Evolutionary conservation across 805 yeast genomes (phyloP).

Genomic region (Ogataea henricii): DNA sequence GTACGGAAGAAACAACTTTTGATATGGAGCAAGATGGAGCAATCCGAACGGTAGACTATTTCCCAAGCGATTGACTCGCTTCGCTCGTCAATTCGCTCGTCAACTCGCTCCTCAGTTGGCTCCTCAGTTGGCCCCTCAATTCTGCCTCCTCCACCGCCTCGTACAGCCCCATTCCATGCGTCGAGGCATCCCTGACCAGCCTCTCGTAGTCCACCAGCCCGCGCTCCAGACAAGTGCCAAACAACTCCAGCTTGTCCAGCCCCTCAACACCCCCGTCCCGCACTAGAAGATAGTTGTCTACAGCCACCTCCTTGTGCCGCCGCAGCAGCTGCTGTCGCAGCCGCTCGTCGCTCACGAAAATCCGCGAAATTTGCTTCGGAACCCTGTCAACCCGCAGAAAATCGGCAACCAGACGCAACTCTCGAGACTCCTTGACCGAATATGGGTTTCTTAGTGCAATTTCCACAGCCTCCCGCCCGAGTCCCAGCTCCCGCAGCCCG

Average conservation of each 20-base stretch:
- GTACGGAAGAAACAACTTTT: too few relatives aligned
- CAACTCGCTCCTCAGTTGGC: conserved; percentile 9
- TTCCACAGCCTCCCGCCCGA: conserved; percentile 14
- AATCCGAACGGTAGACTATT: too few relatives aligned
- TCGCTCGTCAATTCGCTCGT: background rate
- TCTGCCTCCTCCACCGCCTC: conserved; percentile 21
- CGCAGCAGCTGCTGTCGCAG: conserved; percentile 40
- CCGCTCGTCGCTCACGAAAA: conserved; percentile 39
- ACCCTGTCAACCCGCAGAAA: conserved; percentile 43
- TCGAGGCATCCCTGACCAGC: conserved; percentile 8
- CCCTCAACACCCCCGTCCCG: conserved; percentile 49
- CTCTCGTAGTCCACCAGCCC: conserved; percentile 45
- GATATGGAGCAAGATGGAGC: too few relatives aligned
- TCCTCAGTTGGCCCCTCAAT: conserved; percentile 18
- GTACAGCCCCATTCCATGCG: conserved; percentile 12
- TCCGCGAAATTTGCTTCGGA: conserved; percentile 39
- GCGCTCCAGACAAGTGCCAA: conserved; percentile 56
- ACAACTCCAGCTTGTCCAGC: conserved; percentile 50
- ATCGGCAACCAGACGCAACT: conserved; percentile 37
- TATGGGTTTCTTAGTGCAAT: conserved; percentile 49
- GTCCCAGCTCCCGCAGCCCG: conserved; percentile 21
- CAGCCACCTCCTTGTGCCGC: conserved; percentile 46
- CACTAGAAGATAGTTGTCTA: conserved; percentile 52
- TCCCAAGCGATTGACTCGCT: too few relatives aligned
- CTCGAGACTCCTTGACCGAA: conserved; percentile 40